A percentile compares a stretch with the other conserved stretches of the same genome.
Conservation (phyloP, 257 asterid species). For the Lycium ferocissimum region DNA sequence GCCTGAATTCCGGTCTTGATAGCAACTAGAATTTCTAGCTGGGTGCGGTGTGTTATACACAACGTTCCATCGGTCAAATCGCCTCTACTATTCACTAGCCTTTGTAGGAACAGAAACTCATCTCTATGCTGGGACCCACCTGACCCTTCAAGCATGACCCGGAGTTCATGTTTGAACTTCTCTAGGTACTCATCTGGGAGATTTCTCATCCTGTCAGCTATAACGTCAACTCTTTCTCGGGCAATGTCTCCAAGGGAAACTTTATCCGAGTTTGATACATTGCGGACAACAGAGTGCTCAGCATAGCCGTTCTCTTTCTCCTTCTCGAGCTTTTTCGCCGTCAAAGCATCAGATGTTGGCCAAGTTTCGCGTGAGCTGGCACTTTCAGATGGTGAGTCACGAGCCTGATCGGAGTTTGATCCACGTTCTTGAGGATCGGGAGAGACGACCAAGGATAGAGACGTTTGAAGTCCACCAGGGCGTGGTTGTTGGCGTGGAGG, state of each 20-base stretch:
- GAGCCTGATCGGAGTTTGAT: constrained; percentile 79
- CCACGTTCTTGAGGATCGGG: constrained; percentile 82
- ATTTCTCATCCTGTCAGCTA: constrained; percentile 85
- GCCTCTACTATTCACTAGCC: constrained; percentile 77
- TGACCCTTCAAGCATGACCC: constrained; percentile 83
- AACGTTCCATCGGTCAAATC: constrained; percentile 80
- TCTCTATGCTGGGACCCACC: constrained; percentile 90
- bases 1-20: constrained; percentile 95
- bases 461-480: constrained; percentile 78
- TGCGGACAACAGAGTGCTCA: constrained; percentile 78
- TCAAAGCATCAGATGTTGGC: constrained; percentile 82
- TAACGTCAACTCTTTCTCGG: constrained; percentile 70
- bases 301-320: constrained; percentile 77
- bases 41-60: constrained; percentile 73
- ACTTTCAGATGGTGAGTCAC: constrained; percentile 91
- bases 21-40: constrained; percentile 84
- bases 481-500: constrained; percentile 96
- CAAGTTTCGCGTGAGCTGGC: constrained; percentile 96
- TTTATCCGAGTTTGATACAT: constrained; percentile 68
- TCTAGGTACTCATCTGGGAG: constrained; percentile 85
- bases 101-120: constrained; percentile 82
- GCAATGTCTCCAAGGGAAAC: constrained; percentile 81
- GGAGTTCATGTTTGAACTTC: constrained; percentile 81
- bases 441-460: constrained; percentile 78
- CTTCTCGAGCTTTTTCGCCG: constrained; percentile 60